A percentile compares a stretch with the other conserved stretches of the same genome.
phyloP scores from a whole-genome alignment of 257 asterid species.

The Nicotiana tabacum region DNA sequence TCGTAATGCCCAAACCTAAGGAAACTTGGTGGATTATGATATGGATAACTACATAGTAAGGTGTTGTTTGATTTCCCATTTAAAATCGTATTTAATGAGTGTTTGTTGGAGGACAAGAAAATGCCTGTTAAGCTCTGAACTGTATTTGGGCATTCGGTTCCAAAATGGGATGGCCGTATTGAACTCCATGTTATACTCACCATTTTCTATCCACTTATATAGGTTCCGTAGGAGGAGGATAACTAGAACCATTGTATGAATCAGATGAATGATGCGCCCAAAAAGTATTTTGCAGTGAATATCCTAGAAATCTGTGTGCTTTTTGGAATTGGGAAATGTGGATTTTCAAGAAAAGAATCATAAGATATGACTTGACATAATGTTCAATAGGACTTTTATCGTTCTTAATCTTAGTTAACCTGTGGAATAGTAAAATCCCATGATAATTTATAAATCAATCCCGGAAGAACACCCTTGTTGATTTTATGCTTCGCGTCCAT shows the following conservation, averaged over 20 bases:
- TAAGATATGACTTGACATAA: not conserved
- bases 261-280: not conserved
- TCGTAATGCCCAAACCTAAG: not conserved
- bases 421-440: not conserved
- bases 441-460: not conserved
- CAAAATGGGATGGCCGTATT: not conserved
- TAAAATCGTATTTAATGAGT: not conserved
- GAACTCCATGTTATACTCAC: not conserved
- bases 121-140: not conserved
- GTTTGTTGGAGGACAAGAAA: not conserved
- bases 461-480: not conserved
- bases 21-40: not conserved
- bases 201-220: not conserved
- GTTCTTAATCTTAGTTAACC: not conserved
- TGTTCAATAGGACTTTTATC: not conserved
- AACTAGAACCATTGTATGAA: not conserved
- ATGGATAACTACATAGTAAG: not conserved
- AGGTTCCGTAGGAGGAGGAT: not conserved
- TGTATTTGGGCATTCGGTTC: not conserved
- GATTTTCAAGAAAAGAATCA: not conserved
- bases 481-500: constrained; percentile 7
- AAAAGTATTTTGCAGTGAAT: not conserved
- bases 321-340: not conserved
- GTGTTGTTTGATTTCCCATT: not conserved
- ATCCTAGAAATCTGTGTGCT: not conserved